Evolutionary conservation across 176 grass and related monocot species (phyloP).

Genomic region (Echinochloa phyllopogon): DNA sequence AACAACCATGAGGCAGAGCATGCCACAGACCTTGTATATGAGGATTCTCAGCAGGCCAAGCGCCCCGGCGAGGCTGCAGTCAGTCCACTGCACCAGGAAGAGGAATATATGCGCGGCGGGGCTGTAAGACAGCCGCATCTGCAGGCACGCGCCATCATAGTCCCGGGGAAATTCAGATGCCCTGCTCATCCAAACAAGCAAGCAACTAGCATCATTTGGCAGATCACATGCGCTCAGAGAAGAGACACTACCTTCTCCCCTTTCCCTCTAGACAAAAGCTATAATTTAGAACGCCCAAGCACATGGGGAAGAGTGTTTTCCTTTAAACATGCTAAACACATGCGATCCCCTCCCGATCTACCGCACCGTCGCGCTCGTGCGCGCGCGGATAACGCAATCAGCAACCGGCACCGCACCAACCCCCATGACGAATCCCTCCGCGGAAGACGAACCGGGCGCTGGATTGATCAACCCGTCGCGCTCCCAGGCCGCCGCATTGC

Average conservation of each 20-base stretch:
- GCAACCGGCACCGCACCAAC: not conserved
- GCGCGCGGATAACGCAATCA: constrained; percentile 23
- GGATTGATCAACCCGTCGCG: not conserved
- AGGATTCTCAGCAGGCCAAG: constrained; percentile 79
- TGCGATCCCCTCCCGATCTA: constrained; percentile 42
- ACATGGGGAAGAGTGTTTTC: constrained; percentile 17
- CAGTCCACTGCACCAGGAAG: constrained; percentile 81
- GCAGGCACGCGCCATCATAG: constrained; percentile 81
- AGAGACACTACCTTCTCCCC: constrained; percentile 10
- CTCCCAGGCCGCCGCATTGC: constrained; percentile 33
- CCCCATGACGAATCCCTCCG: not conserved
- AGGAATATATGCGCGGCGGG: constrained; percentile 80
- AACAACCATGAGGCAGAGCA: not conserved
- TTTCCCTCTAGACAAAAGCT: not conserved
- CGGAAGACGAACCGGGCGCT: not conserved
- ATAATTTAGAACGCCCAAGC: constrained; percentile 34
- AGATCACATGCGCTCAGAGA: constrained; percentile 19
- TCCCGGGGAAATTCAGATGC: constrained; percentile 77
- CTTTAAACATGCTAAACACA: constrained; percentile 29
- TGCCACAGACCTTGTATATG: constrained; percentile 68
- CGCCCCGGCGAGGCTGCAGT: constrained; percentile 72
- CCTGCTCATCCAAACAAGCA: constrained; percentile 48
- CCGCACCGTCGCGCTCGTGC: not conserved
- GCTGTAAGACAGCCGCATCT: constrained; percentile 79
- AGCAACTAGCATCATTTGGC: constrained; percentile 9